A percentile compares a stretch with the other conserved stretches of the same genome.
phyloP scores from a whole-genome alignment of 345 rosid species.

The Moricandia arvensis region DNA sequence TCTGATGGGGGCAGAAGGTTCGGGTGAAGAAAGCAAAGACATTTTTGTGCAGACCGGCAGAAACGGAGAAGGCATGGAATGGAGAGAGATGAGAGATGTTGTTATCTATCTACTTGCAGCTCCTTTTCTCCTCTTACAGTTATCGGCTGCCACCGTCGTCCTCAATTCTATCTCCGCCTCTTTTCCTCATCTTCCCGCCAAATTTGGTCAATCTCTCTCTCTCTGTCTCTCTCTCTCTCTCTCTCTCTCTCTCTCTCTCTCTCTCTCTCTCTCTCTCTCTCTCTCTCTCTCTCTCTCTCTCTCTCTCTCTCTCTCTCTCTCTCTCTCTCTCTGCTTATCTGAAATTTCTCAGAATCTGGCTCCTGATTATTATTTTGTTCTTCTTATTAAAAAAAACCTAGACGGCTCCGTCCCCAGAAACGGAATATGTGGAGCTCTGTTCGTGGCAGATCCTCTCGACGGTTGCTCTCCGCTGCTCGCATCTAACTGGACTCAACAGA shows the following conservation, averaged over 20 bases:
- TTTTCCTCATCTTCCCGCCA: constrained; percentile 73
- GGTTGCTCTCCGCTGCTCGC: constrained; percentile 52
- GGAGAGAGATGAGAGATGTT: constrained; percentile 34
- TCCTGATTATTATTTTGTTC: neutral
- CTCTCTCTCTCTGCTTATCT: neutral
- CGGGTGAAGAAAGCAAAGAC: constrained; percentile 2
- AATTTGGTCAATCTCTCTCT: constrained; percentile 44
- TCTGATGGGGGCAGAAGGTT: neutral
- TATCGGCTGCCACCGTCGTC: constrained; percentile 46
- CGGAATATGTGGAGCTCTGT: constrained; percentile 62
- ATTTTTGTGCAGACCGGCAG: constrained; percentile 1
- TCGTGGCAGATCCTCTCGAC: constrained; percentile 55
- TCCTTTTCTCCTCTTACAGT: constrained; percentile 24
- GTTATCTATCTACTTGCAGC: neutral
- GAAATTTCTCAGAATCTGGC: neutral
- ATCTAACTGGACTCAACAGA: constrained; percentile 35
- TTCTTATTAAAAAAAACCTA: neutral
- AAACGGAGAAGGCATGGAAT: constrained; percentile 8
- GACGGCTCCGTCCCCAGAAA: constrained; percentile 42
- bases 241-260: no score
- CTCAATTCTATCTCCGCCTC: constrained; percentile 49
- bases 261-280: no score
- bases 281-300: no score
- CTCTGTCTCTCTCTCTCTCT: no score
- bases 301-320: no score